Evolutionary conservation across 306 rosid genomes (phyloP), one percentile per base, ranked within the genome.

Genomic region (Carpinus viminea): DNA sequence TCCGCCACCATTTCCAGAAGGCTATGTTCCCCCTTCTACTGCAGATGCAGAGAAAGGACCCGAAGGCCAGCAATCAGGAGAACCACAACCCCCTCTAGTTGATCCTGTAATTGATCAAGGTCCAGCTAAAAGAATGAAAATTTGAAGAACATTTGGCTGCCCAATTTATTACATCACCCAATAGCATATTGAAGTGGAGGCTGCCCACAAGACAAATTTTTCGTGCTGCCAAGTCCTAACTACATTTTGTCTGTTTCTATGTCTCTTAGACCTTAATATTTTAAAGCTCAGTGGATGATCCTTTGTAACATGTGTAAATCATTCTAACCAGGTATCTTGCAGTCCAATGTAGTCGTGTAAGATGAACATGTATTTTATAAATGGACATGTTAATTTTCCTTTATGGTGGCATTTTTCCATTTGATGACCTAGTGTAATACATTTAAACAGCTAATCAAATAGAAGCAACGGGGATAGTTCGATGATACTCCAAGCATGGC

Each of bases 101-200:
- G 97, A 93, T 89, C 98, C 98, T 74, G 90, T 95, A 57, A 83
- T 91, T 69, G 97, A 95, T 83, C 98, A 91, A 86, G 97, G 97
- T 56, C 99, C 97, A 4, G 84, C 97, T 64, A 95, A 93, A 84
- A 95, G 97, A 80, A 90, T 89, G 89, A 93, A 87, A 80, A 74
- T 88, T 83, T 91, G 80, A 89, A 71, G 47, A 68, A 41, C 72
- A 9, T 68, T 26, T 12, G 7, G 6, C 10, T 38, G 12, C 36
- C 65, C 12, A 13, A 59, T 59, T 59, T 24, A 59, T 9, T 24
- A 59, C 5, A 38, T 36, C 34, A 59, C 24, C 65, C 10, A n/a
- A 24, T 11, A 24, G 8, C 7, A 53, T 16, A 17, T 53, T 53
- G 21, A 53, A 16, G 21, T 18, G n/a, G 59, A 53, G 7, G n/a